Evolutionary conservation across 179 eudicot species (phyloP).

Genomic region (Beta corolliflora): DNA sequence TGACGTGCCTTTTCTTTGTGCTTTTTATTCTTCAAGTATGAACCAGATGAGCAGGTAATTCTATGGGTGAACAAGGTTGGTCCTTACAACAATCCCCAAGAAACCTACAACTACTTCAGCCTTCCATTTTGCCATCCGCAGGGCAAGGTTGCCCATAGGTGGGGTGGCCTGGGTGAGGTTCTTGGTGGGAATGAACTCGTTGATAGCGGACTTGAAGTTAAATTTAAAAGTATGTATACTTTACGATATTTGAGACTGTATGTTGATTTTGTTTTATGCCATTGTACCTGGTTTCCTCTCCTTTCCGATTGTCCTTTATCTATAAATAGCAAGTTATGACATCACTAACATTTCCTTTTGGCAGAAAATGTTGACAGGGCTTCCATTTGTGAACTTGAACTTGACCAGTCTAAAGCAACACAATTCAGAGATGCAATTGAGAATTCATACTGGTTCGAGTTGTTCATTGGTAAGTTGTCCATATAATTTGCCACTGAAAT

Average conservation of each 20-base stretch:
- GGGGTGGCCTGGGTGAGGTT: slow-evolving; percentile 99
- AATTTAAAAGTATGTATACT: slow-evolving; percentile 61
- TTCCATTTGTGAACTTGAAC: slow-evolving; percentile 66
- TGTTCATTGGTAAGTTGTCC: slow-evolving; percentile 66
- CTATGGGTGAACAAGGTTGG: slow-evolving; percentile 98
- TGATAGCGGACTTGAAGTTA: slow-evolving; percentile 77
- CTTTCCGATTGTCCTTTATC: background rate
- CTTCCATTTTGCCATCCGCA: slow-evolving; percentile 85
- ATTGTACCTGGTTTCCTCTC: background rate
- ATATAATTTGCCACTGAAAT: background rate
- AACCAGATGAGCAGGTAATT: slow-evolving; percentile 58
- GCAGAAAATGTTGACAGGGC: slow-evolving; percentile 65
- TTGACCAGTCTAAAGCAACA: slow-evolving; percentile 65
- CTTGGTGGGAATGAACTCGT: slow-evolving; percentile 95
- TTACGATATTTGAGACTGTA: slow-evolving; percentile 20
- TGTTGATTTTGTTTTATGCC: background rate
- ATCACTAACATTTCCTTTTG: slow-evolving; percentile 9
- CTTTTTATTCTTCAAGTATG: slow-evolving; percentile 50
- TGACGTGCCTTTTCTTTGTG: slow-evolving; percentile 19
- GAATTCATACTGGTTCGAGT: slow-evolving; percentile 84
- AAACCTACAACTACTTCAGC: slow-evolving; percentile 87
- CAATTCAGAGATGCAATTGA: slow-evolving; percentile 85
- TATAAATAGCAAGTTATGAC: background rate
- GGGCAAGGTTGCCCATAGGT: slow-evolving; percentile 65
- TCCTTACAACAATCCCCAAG: slow-evolving; percentile 95